Evolutionary conservation across 768 basidiomycete genomes (phyloP), one percentile per base, ranked within the genome.

Genomic region (Suillus placidus): DNA sequence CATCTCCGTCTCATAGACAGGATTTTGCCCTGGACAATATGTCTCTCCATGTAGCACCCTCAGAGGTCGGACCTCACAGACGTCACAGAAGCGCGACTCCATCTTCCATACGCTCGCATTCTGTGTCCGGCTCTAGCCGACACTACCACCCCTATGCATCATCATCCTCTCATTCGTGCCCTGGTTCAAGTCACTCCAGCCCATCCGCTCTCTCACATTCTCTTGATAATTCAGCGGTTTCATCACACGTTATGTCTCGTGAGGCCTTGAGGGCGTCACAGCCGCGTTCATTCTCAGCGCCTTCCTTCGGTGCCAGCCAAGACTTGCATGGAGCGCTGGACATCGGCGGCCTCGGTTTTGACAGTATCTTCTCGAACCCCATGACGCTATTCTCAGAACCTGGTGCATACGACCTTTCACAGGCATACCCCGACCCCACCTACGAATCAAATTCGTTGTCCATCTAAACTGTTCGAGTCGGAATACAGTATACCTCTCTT

Each of bases 41-140:
- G n/a, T 65, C 73, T 26, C 68, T 75, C 20, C 72, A 71, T 20
- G 71, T 71, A 64, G 63, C 69, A 18, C 71, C 72, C 13, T 71
- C 63, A 8, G 84, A 80, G 14, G 72, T 83, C n/a, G 89, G 90
- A 12, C 88, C 90, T 12, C 82, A 87, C 55, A 80, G 90, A 61
- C 82, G 92, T 55, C 87, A 92, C 72, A 83, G 91, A 63, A 91
- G 90, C 74, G 91, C 90, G 84, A 93, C 92, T 9, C 91, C 92
- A 10, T 87, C 87, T 0, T 67, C 88, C 35, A 76, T 81, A 55
- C 82, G 87, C 61, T 83, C 78, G 61, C 85, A 85, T 68, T 79
- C 80, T 40, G 73, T 82, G 65, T 85, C 87, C 38, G 79, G 78
- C 47, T 79, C 78, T 13, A 77, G 72, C 65, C 80, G 87, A 61